phyloP scores from a whole-genome alignment of 2,329 filamentous ascomycete species.

The Xylariomycetidae sp. region DNA sequence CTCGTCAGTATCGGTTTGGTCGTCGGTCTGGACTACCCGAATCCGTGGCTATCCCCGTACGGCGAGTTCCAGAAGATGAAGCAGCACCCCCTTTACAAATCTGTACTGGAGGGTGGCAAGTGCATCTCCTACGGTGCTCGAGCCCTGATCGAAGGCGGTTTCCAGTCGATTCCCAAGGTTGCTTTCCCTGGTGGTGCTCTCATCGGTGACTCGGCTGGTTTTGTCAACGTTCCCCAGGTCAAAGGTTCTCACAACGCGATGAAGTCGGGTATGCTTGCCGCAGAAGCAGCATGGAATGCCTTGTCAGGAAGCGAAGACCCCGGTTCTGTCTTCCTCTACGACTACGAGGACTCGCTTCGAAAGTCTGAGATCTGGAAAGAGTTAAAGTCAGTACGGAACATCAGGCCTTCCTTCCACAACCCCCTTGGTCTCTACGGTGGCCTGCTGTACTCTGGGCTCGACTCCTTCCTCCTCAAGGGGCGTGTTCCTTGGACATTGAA shows the following conservation, averaged over 20 bases:
- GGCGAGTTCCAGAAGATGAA: conserved; percentile 98
- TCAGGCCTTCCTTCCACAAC: conserved; percentile 89
- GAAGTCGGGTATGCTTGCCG: conserved; percentile 94
- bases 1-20: conserved; percentile 88
- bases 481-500: conserved; percentile 86
- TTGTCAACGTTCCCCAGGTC: conserved; percentile 96
- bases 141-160: conserved; percentile 88
- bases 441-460: conserved; percentile 85
- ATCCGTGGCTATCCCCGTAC: conserved; percentile 94
- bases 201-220: conserved; percentile 93
- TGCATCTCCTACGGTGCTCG: conserved; percentile 95
- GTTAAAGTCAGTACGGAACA: conserved; percentile 90
- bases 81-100: conserved; percentile 84
- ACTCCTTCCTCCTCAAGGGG: conserved; percentile 82
- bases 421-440: conserved; percentile 86
- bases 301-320: conserved; percentile 50
- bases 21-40: conserved; percentile 88
- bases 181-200: conserved; percentile 93
- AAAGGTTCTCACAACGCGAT: conserved; percentile 98
- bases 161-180: conserved; percentile 95
- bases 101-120: conserved; percentile 88
- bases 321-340: conserved; percentile 81
- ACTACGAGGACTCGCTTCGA: conserved; percentile 86
- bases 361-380: conserved; percentile 90
- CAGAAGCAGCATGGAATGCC: conserved; percentile 81